Percentiles rank a stretch among this genome's conserved stretches.
These are phyloP conservation scores for Mycena alexandri DNA, from an alignment of 768 basidiomycete genomes.

Conservation along the genomic window DNA sequence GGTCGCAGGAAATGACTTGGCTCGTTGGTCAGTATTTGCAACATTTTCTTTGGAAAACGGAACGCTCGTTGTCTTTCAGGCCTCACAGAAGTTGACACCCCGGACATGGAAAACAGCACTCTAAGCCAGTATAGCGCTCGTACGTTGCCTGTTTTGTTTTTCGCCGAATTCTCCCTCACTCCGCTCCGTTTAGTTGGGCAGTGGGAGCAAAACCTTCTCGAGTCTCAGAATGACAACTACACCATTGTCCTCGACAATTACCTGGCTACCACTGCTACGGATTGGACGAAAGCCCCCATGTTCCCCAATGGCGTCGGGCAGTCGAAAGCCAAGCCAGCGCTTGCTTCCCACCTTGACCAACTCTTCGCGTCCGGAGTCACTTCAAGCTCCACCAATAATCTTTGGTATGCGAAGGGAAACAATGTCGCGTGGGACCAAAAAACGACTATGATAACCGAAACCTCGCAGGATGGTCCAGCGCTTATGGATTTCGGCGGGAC, in stretches of 20 bases:
- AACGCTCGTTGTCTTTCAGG: background rate
- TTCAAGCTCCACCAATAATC: background rate
- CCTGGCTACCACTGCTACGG: too few species aligned
- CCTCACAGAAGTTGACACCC: conserved; percentile 8
- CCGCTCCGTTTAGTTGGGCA: background rate
- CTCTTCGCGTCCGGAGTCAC: conserved; percentile 5
- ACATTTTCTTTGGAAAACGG: background rate
- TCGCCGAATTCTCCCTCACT: too few species aligned
- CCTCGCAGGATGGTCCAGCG: conserved; percentile 11
- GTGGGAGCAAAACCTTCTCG: conserved; percentile 17
- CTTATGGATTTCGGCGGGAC: conserved; percentile 3
- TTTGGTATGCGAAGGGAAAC: conserved; percentile 12
- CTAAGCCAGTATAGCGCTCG: conserved; percentile 5
- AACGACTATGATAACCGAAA: conserved; percentile 11
- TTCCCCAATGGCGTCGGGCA: conserved; percentile 10
- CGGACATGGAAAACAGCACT: conserved; percentile 22
- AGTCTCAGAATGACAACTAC: conserved; percentile 8
- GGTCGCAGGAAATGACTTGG: conserved; percentile 15
- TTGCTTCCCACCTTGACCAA: background rate
- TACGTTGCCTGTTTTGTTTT: background rate
- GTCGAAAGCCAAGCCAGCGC: conserved; percentile 10
- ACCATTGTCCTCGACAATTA: background rate
- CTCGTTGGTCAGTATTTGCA: conserved; percentile 8
- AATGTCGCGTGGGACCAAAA: background rate
- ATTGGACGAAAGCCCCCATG: too few species aligned